Evolutionary conservation across 257 asterid species (phyloP).

Genomic region (Solanum neorickii): DNA sequence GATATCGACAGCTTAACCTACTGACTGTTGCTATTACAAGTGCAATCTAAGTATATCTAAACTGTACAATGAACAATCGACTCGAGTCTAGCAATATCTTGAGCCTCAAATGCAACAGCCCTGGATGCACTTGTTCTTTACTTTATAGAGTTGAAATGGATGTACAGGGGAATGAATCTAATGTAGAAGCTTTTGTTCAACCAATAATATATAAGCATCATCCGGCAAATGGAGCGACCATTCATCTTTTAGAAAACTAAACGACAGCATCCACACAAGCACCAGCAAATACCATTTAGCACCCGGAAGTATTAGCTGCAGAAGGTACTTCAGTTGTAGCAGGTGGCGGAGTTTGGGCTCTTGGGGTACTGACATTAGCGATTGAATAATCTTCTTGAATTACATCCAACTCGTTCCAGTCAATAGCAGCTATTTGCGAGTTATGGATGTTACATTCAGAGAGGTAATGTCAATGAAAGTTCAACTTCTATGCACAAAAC

Average conservation of each 20-base stretch:
- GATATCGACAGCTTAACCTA: neutral
- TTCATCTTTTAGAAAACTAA: neutral
- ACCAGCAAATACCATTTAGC: conserved; percentile 1
- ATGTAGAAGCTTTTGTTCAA: neutral
- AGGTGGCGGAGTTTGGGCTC: conserved; percentile 42
- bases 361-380: conserved; percentile 25
- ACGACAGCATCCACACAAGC: neutral
- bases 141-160: neutral
- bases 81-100: neutral
- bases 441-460: conserved; percentile 21
- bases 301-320: conserved; percentile 20
- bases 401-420: conserved; percentile 41
- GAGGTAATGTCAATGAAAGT: neutral
- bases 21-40: conserved; percentile 22
- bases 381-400: conserved; percentile 23
- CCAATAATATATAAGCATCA: neutral
- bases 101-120: neutral
- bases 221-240: neutral
- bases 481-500: neutral
- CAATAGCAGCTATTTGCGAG: conserved; percentile 20
- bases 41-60: conserved; percentile 2
- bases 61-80: conserved; percentile 25
- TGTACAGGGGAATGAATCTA: neutral
- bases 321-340: conserved; percentile 17
- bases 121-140: neutral